A percentile compares a stretch with the other conserved stretches of the same genome.
phyloP scores from a whole-genome alignment of 805 yeast species.

The Starmerella etchellsii region DNA sequence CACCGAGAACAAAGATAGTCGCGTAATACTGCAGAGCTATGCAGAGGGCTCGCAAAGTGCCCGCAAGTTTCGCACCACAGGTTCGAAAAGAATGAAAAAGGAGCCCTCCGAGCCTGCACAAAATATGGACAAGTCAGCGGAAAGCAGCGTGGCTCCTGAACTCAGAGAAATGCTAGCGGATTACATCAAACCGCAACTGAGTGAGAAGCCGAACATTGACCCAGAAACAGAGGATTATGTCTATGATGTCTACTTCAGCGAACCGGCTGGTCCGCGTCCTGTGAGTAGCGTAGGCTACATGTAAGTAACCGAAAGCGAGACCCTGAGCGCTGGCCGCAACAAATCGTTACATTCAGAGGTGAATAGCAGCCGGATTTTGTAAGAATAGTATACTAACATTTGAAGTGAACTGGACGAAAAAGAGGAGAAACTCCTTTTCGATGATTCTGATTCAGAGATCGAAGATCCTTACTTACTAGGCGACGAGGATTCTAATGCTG shows the following conservation, averaged over 20 bases:
- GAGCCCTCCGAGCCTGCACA: background rate
- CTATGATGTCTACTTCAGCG: constrained; percentile 70
- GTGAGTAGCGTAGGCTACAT: constrained; percentile 21
- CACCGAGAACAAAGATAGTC: constrained; percentile 5
- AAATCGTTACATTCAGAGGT: too few species aligned
- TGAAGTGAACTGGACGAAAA: constrained; percentile 21
- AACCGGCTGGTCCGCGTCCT: constrained; percentile 26
- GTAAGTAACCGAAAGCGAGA: constrained; percentile 20
- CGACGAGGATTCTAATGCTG: constrained; percentile 47
- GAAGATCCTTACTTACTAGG: constrained; percentile 24
- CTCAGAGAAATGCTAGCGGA: constrained; percentile 63
- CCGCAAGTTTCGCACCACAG: background rate
- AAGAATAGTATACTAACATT: constrained; percentile 7
- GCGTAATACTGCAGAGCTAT: background rate
- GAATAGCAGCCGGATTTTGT: background rate
- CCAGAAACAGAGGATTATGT: constrained; percentile 56
- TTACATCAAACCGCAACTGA: constrained; percentile 31
- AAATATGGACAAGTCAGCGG: constrained; percentile 18
- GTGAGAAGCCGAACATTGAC: constrained; percentile 5
- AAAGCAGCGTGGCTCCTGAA: constrained; percentile 37
- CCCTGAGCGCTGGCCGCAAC: background rate
- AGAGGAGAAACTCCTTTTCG: constrained; percentile 26
- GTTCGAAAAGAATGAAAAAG: constrained; percentile 2
- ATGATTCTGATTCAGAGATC: constrained; percentile 29
- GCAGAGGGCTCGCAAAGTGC: background rate